Evolutionary conservation across 148 eudicot genomes (phyloP), one percentile per base, ranked within the genome.

Genomic region (Dysphania ambrosioides): DNA sequence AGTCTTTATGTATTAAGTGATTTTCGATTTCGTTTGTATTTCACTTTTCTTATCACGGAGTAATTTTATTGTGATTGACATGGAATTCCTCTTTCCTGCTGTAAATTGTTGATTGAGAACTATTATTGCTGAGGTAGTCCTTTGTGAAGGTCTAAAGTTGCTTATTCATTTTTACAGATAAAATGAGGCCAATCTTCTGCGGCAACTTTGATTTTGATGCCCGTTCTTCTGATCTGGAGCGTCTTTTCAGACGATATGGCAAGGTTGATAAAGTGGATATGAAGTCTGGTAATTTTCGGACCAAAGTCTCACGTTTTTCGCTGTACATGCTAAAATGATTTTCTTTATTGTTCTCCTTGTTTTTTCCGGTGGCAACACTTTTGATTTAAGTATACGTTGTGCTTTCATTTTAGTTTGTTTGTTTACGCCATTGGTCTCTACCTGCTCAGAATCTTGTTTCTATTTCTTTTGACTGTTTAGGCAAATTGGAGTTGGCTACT

Each of bases 241-340:
- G 91, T 24, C 83, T 88, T 57, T 88, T 88, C 69, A 82, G 73
- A 69, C 77, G 82, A 49, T 88, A 85, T 80, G 91, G 91, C 70
- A 88, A 84, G 64, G 87, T 88, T 77, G 91, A 88, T 53, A 83
- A 87, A 82, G 88, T 88, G 73, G 88, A 88, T 78, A 82, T 87
- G 88, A 87, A 87, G 77, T 81, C 85, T 62, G 90, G 90, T 87
- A 83, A 81, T 71, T 63, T 71, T 72, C 41, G 2, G 15, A 70
- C 27, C 9, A 49, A 34, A 27, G 1, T 12, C 74, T n/a, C n/a
- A n/a, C n/a, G n/a, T 63, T 10, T 55, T 8, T n/a, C n/a, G n/a
- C 51, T 30, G 3, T 16, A 47, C 53, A 2, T 11, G 53, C 53
- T 47, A 47, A 47, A 47, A 16, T 53, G 62, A 56, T 2, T 1